These are phyloP conservation scores for Geotrichum aggregatum DNA, from an alignment of 1,139 yeast species.

Conservation along the genomic window DNA sequence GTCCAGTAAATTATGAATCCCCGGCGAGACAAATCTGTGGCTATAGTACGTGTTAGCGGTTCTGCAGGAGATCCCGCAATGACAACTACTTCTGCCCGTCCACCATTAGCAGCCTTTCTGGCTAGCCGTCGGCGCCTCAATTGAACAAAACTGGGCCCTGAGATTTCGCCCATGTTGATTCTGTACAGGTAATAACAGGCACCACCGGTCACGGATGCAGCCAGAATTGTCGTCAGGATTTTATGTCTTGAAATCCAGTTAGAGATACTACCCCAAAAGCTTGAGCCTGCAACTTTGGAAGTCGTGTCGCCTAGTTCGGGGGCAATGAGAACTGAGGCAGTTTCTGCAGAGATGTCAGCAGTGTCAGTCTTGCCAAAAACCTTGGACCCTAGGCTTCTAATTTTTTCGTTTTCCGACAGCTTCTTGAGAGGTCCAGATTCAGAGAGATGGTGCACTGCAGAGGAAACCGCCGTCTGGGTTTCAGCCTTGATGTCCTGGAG, in stretches of 20 bases:
- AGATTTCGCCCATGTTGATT: slow-evolving; percentile 18
- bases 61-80: slow-evolving; percentile 76
- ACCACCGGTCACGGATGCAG: slow-evolving; percentile 28
- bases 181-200: slow-evolving; percentile 26
- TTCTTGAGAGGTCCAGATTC: slow-evolving; percentile 25
- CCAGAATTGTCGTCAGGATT: slow-evolving; percentile 28
- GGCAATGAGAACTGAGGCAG: not conserved
- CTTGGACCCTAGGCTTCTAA: slow-evolving; percentile 11
- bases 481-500: slow-evolving; percentile 27
- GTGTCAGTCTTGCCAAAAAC: slow-evolving; percentile 10
- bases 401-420: slow-evolving; percentile 10
- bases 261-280: slow-evolving; percentile 25
- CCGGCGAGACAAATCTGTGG: slow-evolving; percentile 68
- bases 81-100: slow-evolving; percentile 67
- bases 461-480: slow-evolving; percentile 26
- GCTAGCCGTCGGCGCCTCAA: slow-evolving; percentile 49
- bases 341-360: slow-evolving; percentile 5
- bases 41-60: slow-evolving; percentile 64
- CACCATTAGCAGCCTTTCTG: slow-evolving; percentile 60
- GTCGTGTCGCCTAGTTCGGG: not conserved
- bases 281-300: not conserved
- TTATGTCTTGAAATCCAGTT: slow-evolving; percentile 34
- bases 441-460: slow-evolving; percentile 26
- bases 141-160: slow-evolving; percentile 20
- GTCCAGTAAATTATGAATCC: slow-evolving; percentile 80